Evolutionary conservation across 768 basidiomycete species (phyloP).

Genomic region (Trametes sanguinea): DNA sequence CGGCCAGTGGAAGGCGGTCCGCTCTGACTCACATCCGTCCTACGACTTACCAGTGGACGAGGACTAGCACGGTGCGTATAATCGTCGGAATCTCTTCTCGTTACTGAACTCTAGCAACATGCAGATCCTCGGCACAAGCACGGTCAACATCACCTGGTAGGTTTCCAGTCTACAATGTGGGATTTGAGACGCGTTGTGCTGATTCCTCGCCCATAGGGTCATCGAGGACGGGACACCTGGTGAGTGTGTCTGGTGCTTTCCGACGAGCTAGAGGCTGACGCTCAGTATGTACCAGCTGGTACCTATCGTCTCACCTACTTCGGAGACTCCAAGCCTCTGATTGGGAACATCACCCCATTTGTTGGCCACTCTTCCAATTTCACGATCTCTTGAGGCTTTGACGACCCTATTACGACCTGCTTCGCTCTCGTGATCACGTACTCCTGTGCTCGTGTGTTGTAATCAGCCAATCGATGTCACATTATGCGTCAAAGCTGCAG

Average conservation of each 20-base stretch:
- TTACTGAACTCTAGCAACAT: background rate
- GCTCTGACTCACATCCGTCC: slow-evolving; percentile 79
- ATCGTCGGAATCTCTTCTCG: background rate
- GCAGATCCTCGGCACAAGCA: slow-evolving; percentile 60
- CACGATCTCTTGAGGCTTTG: slow-evolving; percentile 32
- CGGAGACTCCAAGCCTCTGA: slow-evolving; percentile 73
- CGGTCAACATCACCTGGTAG: slow-evolving; percentile 68
- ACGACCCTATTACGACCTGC: background rate
- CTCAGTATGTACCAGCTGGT: slow-evolving; percentile 46
- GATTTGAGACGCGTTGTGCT: background rate
- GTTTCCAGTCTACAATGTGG: slow-evolving; percentile 10
- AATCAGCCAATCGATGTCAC: too few relatives aligned
- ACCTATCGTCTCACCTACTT: slow-evolving; percentile 72
- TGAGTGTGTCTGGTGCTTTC: slow-evolving; percentile 33
- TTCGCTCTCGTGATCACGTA: too few relatives aligned
- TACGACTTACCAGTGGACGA: slow-evolving; percentile 67
- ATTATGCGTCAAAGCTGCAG: too few relatives aligned
- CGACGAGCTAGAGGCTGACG: background rate
- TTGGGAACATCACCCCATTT: slow-evolving; percentile 65
- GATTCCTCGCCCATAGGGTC: slow-evolving; percentile 43
- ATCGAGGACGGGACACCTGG: slow-evolving; percentile 63
- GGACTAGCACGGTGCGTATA: slow-evolving; percentile 51
- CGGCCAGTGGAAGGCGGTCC: slow-evolving; percentile 53
- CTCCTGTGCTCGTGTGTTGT: too few relatives aligned
- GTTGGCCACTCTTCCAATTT: slow-evolving; percentile 63